Conservation (phyloP, 2,329 filamentous ascomycete species). For the Clonostachys byssicola region DNA sequence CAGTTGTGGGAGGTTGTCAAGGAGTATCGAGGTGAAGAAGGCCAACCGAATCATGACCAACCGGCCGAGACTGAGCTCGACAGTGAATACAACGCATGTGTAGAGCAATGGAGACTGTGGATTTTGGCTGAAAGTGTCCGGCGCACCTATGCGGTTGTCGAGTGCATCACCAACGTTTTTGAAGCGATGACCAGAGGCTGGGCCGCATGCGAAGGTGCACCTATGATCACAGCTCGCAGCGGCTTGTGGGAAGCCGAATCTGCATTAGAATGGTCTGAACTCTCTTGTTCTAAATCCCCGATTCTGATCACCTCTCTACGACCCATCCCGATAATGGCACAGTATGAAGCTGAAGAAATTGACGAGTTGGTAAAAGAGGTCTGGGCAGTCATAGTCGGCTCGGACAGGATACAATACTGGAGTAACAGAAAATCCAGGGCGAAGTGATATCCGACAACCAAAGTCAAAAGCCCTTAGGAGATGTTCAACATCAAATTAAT, state of each 20-base stretch:
- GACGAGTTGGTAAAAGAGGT: not conserved
- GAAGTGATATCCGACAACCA: no score
- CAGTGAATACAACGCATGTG: not conserved
- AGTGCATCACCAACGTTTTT: conserved; percentile 14
- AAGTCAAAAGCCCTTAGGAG: no score
- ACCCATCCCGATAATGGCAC: not conserved
- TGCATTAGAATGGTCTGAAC: conserved; percentile 2
- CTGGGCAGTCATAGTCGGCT: not conserved
- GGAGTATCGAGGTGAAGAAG: not conserved
- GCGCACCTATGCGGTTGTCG: conserved; percentile 15
- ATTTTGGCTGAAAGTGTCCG: conserved; percentile 21
- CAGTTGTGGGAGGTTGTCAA: not conserved
- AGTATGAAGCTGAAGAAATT: not conserved
- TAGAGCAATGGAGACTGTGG: conserved; percentile 16
- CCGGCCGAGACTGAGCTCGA: not conserved
- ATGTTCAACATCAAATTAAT: no score
- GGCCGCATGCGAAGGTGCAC: conserved; percentile 15
- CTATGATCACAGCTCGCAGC: conserved; percentile 15
- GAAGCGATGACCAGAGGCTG: conserved; percentile 15
- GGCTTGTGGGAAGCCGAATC: conserved; percentile 19
- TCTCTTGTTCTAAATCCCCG: not conserved
- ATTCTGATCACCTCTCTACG: not conserved
- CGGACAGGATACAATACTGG: not conserved
- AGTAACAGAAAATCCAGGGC: not conserved
- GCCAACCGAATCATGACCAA: not conserved